A percentile compares a stretch with the other conserved stretches of the same genome.
Conservation (phyloP, 1,284 basidiomycete genomes). For the Trichosporon sp. region DNA sequence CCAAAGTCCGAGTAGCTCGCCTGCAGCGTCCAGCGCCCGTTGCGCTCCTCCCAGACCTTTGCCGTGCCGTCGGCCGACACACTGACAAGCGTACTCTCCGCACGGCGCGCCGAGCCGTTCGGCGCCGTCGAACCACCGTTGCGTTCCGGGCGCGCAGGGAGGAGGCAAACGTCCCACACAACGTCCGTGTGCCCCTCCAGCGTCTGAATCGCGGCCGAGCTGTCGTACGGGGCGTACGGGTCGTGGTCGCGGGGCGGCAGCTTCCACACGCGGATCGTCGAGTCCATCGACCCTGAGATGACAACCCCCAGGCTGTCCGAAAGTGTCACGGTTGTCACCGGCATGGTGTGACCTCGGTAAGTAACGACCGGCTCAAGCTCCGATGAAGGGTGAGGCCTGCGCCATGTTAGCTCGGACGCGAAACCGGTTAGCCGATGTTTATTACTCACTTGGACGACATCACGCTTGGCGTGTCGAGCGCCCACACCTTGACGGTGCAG, state of each 20-base stretch:
- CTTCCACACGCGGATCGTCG: slow-evolving; percentile 82
- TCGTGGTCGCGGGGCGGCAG: slow-evolving; percentile 66
- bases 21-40: slow-evolving; percentile 23
- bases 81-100: slow-evolving; percentile 65
- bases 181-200: slow-evolving; percentile 90
- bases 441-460: slow-evolving; percentile 32
- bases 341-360: slow-evolving; percentile 83
- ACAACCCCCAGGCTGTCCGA: slow-evolving; percentile 69
- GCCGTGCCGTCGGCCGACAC: slow-evolving; percentile 86
- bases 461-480: slow-evolving; percentile 31
- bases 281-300: slow-evolving; percentile 89
- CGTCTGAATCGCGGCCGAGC: slow-evolving; percentile 67
- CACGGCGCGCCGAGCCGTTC: background rate
- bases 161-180: slow-evolving; percentile 80
- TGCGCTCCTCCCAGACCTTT: slow-evolving; percentile 73
- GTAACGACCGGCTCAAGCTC: slow-evolving; percentile 89
- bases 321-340: slow-evolving; percentile 85
- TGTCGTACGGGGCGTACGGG: slow-evolving; percentile 81
- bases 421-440: background rate
- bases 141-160: slow-evolving; percentile 31
- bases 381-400: slow-evolving; percentile 39
- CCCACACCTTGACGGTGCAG: slow-evolving; percentile 92
- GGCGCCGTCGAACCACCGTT: background rate
- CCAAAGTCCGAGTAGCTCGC: slow-evolving; percentile 28
- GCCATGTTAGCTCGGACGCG: background rate